Evolutionary conservation across 2,329 filamentous ascomycete genomes (phyloP).

Genomic region (Colletotrichum horii): DNA sequence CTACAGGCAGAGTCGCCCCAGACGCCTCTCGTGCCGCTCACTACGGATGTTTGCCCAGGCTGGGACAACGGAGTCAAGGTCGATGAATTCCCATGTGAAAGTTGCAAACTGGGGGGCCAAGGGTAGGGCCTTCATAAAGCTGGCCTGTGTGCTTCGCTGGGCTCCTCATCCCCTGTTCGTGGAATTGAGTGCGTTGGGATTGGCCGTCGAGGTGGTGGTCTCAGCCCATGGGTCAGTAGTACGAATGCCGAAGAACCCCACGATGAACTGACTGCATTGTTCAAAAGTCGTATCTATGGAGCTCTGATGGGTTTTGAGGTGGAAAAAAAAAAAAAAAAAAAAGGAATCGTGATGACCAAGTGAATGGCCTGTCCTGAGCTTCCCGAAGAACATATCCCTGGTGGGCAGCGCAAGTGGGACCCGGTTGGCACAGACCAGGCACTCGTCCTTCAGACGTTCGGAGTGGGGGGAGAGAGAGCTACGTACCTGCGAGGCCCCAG

Average conservation of each 20-base stretch:
- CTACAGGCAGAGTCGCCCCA: neutral
- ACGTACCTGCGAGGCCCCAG: constrained; percentile 6
- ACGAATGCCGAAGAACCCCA: neutral
- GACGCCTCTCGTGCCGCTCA: neutral
- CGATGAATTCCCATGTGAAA: constrained; percentile 12
- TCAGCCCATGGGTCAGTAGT: neutral
- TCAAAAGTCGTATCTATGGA: neutral
- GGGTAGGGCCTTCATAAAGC: neutral
- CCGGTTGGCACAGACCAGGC: neutral
- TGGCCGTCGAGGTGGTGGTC: neutral
- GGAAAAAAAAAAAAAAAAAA: neutral
- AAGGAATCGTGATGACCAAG: neutral
- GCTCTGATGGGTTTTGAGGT: neutral
- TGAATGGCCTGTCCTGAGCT: neutral
- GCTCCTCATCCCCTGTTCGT: neutral
- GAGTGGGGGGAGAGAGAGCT: neutral
- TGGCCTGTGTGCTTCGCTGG: neutral
- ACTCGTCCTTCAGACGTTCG: neutral
- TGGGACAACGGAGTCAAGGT: neutral
- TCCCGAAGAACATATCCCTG: neutral
- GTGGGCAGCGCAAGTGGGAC: neutral
- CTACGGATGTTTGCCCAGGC: neutral
- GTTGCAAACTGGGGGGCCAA: neutral
- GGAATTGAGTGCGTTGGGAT: constrained; percentile 3
- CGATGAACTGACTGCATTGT: neutral